phyloP scores from a whole-genome alignment of 768 basidiomycete genomes.

The Gelatoporia subvermispora region DNA sequence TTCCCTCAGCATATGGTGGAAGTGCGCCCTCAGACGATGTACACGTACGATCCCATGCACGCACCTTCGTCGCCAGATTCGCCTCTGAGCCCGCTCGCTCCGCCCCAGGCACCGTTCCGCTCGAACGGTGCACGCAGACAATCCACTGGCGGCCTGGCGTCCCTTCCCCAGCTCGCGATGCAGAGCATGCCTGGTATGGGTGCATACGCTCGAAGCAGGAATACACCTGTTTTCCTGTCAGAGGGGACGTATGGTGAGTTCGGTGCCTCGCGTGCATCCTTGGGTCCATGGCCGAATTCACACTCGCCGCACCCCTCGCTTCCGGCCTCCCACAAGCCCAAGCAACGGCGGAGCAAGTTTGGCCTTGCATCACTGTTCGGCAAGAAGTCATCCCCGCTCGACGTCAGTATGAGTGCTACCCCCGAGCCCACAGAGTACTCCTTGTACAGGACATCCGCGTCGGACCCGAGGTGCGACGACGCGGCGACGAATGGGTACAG shows the following conservation, averaged over 20 bases:
- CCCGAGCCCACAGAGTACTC: conserved; percentile 9
- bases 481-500: conserved; percentile 38
- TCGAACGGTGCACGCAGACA: conserved; percentile 57
- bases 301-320: conserved; percentile 10
- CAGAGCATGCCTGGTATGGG: conserved; percentile 45
- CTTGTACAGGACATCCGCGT: conserved; percentile 24
- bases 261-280: conserved; percentile 58
- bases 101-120: conserved; percentile 63
- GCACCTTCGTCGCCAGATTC: conserved; percentile 39
- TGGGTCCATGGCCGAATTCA: conserved; percentile 31
- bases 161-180: conserved; percentile 46
- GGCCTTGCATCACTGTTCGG: conserved; percentile 65
- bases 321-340: conserved; percentile 15
- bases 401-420: conserved; percentile 1
- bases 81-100: conserved; percentile 44
- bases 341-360: conserved; percentile 72
- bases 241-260: conserved; percentile 62
- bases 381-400: conserved; percentile 35
- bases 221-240: conserved; percentile 18
- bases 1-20: conserved; percentile 30
- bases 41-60: conserved; percentile 53
- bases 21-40: conserved; percentile 59
- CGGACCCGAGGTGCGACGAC: conserved; percentile 42
- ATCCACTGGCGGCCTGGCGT: conserved; percentile 67
- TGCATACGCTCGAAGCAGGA: conserved; percentile 8